A percentile compares a stretch with the other conserved stretches of the same genome.
Evolutionary conservation across 305 asterid genomes (phyloP).

Genomic region (Fraxinus xanthoxyloides): DNA sequence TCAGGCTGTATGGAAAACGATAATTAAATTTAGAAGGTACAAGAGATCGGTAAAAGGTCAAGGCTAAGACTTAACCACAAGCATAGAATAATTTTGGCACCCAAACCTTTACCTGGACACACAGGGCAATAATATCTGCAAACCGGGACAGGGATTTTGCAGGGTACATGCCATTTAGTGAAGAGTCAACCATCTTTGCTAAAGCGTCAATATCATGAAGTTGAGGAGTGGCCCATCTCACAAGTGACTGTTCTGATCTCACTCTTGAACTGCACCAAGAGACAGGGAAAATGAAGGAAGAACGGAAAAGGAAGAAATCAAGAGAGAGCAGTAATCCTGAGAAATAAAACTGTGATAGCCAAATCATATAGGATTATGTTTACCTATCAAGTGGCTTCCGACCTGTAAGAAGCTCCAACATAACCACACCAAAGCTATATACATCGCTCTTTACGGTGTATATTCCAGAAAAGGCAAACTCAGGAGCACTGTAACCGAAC

Average conservation of each 20-base stretch:
- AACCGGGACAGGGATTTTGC: conserved; percentile 96
- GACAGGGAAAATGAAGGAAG: conserved; percentile 15
- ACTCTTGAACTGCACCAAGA: conserved; percentile 58
- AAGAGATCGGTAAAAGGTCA: neutral
- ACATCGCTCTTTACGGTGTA: conserved; percentile 93
- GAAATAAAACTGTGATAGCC: neutral
- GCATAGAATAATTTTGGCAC: neutral
- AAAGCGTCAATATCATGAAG: conserved; percentile 97
- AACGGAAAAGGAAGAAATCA: neutral
- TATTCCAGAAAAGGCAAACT: conserved; percentile 87
- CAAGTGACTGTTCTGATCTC: conserved; percentile 94
- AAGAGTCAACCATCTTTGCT: conserved; percentile 92
- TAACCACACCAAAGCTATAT: conserved; percentile 93
- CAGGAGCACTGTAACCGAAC: conserved; percentile 94
- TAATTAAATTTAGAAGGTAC: neutral
- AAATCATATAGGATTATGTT: conserved; percentile 10
- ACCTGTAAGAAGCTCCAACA: conserved; percentile 96
- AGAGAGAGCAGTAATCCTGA: neutral
- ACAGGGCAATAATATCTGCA: conserved; percentile 87
- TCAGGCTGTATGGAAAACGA: conserved; percentile 64
- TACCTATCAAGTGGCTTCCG: conserved; percentile 99
- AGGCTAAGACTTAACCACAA: neutral
- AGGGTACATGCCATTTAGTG: conserved; percentile 93
- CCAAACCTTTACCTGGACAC: conserved; percentile 74
- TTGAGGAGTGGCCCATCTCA: conserved; percentile 98